Percentiles rank a stretch among this genome's conserved stretches.
Evolutionary conservation across 2,329 filamentous ascomycete species (phyloP).

Genomic region (Rutstroemia sp.): DNA sequence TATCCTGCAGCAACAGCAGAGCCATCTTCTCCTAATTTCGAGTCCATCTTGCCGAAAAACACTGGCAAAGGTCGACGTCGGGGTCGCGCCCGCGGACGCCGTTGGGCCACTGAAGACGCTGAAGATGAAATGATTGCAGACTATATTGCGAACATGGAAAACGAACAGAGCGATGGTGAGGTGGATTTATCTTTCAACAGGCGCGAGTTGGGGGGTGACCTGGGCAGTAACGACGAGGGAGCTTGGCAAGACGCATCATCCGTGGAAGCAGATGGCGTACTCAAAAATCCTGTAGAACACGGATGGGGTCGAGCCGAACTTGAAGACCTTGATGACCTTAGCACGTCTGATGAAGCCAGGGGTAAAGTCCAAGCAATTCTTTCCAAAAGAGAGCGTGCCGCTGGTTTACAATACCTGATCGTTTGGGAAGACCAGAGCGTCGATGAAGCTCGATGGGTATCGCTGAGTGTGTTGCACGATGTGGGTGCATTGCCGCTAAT

Average conservation of each 20-base stretch:
- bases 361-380: constrained; percentile 37
- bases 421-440: constrained; percentile 36
- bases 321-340: constrained; percentile 40
- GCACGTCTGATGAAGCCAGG: constrained; percentile 40
- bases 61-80: not conserved
- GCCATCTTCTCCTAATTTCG: constrained; percentile 3
- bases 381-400: constrained; percentile 36
- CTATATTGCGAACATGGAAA: constrained; percentile 31
- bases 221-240: constrained; percentile 35
- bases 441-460: constrained; percentile 44
- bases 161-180: constrained; percentile 14
- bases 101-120: not conserved
- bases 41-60: constrained; percentile 6
- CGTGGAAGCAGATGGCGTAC: not conserved
- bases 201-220: constrained; percentile 39
- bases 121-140: constrained; percentile 24
- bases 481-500: constrained; percentile 26
- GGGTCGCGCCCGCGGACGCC: constrained; percentile 1
- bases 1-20: constrained; percentile 3
- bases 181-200: constrained; percentile 12
- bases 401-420: constrained; percentile 44
- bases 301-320: constrained; percentile 39
- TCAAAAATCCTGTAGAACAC: constrained; percentile 6
- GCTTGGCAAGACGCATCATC: constrained; percentile 16
- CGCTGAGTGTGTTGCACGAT: constrained; percentile 28